A percentile compares a stretch with the other conserved stretches of the same genome.
phyloP scores from a whole-genome alignment of 257 asterid species.

The Anisodus acutangulus region DNA sequence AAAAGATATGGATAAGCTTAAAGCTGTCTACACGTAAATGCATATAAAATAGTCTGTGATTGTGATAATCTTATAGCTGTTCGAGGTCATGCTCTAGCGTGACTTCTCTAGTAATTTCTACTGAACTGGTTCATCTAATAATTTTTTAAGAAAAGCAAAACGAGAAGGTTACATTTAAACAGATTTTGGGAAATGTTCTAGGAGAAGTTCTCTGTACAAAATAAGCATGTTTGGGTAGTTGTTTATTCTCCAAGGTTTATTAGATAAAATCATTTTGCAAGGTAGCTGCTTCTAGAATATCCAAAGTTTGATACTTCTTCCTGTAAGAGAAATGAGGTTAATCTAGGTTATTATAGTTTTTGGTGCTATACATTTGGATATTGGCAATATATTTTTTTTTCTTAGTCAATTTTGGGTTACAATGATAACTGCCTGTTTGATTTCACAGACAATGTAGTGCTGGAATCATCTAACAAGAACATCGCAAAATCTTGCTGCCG shows the following conservation, averaged over 20 bases:
- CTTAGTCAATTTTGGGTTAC: neutral
- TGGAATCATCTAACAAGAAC: neutral
- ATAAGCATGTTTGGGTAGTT: neutral
- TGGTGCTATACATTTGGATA: slow-evolving; percentile 24
- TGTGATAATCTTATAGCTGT: neutral
- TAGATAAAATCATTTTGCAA: slow-evolving; percentile 2
- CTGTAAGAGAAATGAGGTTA: neutral
- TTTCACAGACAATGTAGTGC: slow-evolving; percentile 12
- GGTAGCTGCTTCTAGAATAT: slow-evolving; percentile 15
- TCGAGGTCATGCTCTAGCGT: neutral
- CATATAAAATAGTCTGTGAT: slow-evolving; percentile 9
- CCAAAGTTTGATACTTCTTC: neutral
- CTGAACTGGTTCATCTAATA: neutral
- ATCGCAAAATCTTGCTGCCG: neutral
- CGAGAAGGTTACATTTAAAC: neutral
- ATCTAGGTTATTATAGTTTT: neutral
- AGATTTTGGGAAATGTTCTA: neutral
- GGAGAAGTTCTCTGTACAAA: neutral
- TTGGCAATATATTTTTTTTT: neutral
- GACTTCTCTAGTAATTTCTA: neutral
- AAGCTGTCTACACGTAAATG: slow-evolving; percentile 3
- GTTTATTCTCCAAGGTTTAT: neutral
- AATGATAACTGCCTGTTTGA: neutral
- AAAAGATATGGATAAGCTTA: too few species aligned
- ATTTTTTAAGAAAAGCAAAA: neutral